phyloP scores from a whole-genome alignment of 345 rosid species.

The rapeseed (Brassica napus) region DNA sequence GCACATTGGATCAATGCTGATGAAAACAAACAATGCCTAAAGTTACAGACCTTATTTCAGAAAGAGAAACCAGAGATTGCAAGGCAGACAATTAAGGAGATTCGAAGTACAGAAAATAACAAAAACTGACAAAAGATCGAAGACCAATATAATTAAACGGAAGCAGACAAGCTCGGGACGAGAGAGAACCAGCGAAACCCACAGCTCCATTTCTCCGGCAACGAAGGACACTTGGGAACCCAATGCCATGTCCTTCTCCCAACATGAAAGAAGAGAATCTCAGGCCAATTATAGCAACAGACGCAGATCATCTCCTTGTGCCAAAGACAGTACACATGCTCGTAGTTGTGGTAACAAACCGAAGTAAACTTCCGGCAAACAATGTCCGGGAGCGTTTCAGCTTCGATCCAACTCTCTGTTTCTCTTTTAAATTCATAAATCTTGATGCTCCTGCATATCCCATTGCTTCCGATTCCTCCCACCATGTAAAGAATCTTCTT shows the following conservation, averaged over 20 bases:
- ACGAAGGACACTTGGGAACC: constrained; percentile 78
- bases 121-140: neutral
- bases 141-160: constrained; percentile 43
- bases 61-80: too few relatives aligned
- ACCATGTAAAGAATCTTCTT: constrained; percentile 60
- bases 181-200: constrained; percentile 94
- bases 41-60: too few relatives aligned
- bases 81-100: neutral
- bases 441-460: constrained; percentile 72
- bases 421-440: constrained; percentile 58
- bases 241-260: constrained; percentile 86
- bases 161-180: constrained; percentile 64
- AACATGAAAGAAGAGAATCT: constrained; percentile 72
- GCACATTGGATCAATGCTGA: too few relatives aligned
- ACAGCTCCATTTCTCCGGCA: constrained; percentile 90
- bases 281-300: constrained; percentile 97
- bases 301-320: constrained; percentile 77
- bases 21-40: too few relatives aligned
- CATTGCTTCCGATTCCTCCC: constrained; percentile 79
- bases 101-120: neutral
- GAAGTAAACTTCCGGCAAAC: constrained; percentile 81
- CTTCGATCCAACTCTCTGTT: constrained; percentile 53
- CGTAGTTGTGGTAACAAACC: constrained; percentile 87
- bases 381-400: constrained; percentile 67
- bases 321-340: constrained; percentile 86